Evolutionary conservation across 495 filamentous ascomycete species (phyloP), one percentile per base, ranked within the genome.

Genomic region (Poronia punctata): DNA sequence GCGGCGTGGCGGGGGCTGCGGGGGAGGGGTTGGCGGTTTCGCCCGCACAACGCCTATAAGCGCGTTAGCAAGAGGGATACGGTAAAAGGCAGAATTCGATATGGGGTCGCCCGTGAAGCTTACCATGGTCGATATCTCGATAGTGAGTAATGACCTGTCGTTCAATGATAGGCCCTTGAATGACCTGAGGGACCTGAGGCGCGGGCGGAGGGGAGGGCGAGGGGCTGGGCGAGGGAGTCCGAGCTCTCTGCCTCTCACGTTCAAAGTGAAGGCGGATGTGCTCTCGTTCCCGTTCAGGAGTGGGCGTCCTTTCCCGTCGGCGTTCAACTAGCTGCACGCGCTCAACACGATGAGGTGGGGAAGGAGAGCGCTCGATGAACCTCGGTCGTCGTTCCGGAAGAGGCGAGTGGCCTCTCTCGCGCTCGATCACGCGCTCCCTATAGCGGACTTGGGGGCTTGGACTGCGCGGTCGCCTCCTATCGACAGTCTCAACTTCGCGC

Each of bases 91-190:
- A n/a, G n/a, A n/a, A n/a, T n/a, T n/a, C 14, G 5, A 34, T 17
- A 9, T 5, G 5, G 27, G 12, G 10, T 8, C 1, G 5, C 18
- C 6, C 21, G 25, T 5, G 16, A 31, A 21, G 61, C 62, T 60
- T 70, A 83, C 87, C 88, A 64, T 95, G 86, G 57, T 95, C 84
- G 53, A 94, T 84, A 50, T 90, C 82, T 16, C 82, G 74, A 54
- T 92, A 88, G 59, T 88, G 86, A 2, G 84, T 87, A 43, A 88
- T 84, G 30, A 92, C 74, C 53, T 93, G 83, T 45, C 86, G 78
- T 53, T 84, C 80, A 48, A 89, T 83, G 4, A 77, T 74, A 4
- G 83, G 82, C 14, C 75, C 78, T 46, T 75, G 71, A 53, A 87
- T 79, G 27, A 45, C 20, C 24, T 44, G 64, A 3, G 79, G 75